phyloP scores from a whole-genome alignment of 169 alveolate species.

The Plasmodium vivax region DNA sequence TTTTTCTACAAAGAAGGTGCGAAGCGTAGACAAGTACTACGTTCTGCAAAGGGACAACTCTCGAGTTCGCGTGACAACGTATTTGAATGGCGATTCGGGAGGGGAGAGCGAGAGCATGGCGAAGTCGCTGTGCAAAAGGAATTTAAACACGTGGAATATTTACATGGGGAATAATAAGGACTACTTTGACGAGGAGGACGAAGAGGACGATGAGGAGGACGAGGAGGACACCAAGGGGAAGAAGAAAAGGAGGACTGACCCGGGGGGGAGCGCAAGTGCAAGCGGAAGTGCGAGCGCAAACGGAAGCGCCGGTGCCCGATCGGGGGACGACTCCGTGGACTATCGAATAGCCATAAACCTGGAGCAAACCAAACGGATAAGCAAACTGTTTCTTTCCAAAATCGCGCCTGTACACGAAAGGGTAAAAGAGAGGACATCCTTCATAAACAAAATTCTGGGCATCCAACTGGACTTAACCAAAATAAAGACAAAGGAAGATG shows the following conservation, averaged over 20 bases:
- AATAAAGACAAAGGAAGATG: conserved; percentile 34
- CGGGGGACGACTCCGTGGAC: conserved; percentile 25
- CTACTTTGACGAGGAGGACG: conserved; percentile 35
- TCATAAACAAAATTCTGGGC: conserved; percentile 53
- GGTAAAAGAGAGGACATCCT: conserved; percentile 48
- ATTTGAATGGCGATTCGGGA: conserved; percentile 8
- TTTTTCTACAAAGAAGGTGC: conserved; percentile 3
- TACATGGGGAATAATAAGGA: conserved; percentile 52
- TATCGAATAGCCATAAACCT: conserved; percentile 65
- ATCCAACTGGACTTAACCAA: conserved; percentile 63
- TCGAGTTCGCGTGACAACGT: conserved; percentile 46
- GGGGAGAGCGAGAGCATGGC: conserved; percentile 18
- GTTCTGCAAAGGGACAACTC: conserved; percentile 1
- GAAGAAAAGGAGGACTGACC: neutral
- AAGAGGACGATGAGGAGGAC: conserved; percentile 1
- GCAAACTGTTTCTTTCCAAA: conserved; percentile 61
- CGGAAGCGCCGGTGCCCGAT: neutral
- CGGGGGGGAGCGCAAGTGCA: neutral
- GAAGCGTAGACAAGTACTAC: conserved; percentile 58
- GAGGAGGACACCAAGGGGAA: conserved; percentile 17
- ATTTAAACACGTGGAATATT: conserved; percentile 65
- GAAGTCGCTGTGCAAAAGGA: conserved; percentile 43
- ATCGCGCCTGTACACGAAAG: conserved; percentile 64
- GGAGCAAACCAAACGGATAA: conserved; percentile 49
- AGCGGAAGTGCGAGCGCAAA: neutral